Evolutionary conservation across 1,284 basidiomycete species (phyloP).

Genomic region (Leccinum pallidistipes): DNA sequence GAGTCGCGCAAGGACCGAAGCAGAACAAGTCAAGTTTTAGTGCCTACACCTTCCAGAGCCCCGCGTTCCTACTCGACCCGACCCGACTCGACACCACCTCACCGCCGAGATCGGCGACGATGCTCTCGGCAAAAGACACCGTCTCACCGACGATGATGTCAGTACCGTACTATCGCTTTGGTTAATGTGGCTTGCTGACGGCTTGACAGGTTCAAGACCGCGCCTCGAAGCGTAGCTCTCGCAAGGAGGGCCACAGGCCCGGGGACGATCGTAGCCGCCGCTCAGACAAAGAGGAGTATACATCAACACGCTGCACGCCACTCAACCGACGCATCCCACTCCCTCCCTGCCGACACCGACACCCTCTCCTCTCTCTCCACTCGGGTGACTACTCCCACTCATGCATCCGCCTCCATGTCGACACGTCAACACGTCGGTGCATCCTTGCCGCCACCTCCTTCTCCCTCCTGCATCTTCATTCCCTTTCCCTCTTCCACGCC

Average conservation of each 20-base stretch:
- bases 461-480: no score
- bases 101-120: constrained; percentile 48
- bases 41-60: constrained; percentile 44
- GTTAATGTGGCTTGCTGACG: constrained; percentile 15
- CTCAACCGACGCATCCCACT: no score
- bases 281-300: constrained; percentile 56
- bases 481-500: no score
- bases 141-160: constrained; percentile 63
- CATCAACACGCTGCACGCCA: no score
- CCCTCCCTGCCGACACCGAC: no score
- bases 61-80: constrained; percentile 58
- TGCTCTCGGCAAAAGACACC: constrained; percentile 64
- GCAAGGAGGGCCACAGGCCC: constrained; percentile 65
- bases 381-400: no score
- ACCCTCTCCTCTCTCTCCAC: no score
- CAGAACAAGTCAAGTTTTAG: constrained; percentile 34
- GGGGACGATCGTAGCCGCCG: constrained; percentile 64
- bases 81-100: constrained; percentile 53
- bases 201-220: constrained; percentile 55
- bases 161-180: constrained; percentile 28
- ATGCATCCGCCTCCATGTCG: no score
- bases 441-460: no score
- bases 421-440: no score
- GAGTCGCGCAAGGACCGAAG: constrained; percentile 55
- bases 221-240: constrained; percentile 67